Percentiles rank a stretch among this genome's conserved stretches.
These are phyloP conservation scores for Thecaphora thlaspeos DNA, from an alignment of 1,284 basidiomycete species.

Conservation along the genomic window DNA sequence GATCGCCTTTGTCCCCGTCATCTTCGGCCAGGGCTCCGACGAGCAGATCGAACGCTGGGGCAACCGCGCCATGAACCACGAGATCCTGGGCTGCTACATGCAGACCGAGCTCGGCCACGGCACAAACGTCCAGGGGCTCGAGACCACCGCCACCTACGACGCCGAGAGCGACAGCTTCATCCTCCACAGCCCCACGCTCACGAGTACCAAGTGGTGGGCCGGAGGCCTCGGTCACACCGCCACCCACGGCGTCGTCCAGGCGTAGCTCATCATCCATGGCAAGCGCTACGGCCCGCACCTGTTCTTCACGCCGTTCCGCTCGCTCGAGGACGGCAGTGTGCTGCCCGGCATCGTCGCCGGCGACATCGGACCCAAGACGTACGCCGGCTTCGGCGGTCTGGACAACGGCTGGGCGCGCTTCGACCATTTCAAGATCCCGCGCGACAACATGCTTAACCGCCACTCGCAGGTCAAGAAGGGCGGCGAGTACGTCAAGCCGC, in stretches of 20 bases:
- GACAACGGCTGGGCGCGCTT: constrained; percentile 74
- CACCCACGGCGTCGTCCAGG: constrained; percentile 76
- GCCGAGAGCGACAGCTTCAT: constrained; percentile 70
- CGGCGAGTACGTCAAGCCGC: constrained; percentile 69
- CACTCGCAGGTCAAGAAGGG: constrained; percentile 71
- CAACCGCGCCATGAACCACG: constrained; percentile 47
- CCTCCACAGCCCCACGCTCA: constrained; percentile 73
- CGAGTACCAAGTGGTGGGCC: constrained; percentile 78
- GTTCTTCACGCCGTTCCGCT: constrained; percentile 64
- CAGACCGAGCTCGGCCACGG: constrained; percentile 69
- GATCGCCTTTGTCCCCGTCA: constrained; percentile 54
- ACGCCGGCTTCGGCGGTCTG: constrained; percentile 63
- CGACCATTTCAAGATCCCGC: constrained; percentile 70
- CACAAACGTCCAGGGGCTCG: constrained; percentile 61
- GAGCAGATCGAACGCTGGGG: constrained; percentile 52
- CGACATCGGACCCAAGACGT: constrained; percentile 68
- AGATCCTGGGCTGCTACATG: constrained; percentile 54
- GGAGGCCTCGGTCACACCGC: constrained; percentile 71
- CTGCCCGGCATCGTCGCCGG: constrained; percentile 71
- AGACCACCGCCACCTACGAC: constrained; percentile 76
- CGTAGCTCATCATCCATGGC: constrained; percentile 70
- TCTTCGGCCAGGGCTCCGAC: constrained; percentile 44
- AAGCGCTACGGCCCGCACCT: constrained; percentile 73
- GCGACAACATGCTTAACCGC: constrained; percentile 72
- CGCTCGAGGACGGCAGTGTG: constrained; percentile 65